These are phyloP conservation scores for Rhodotorula sp. DNA, from an alignment of 1,284 basidiomycete species.

Conservation along the genomic window DNA sequence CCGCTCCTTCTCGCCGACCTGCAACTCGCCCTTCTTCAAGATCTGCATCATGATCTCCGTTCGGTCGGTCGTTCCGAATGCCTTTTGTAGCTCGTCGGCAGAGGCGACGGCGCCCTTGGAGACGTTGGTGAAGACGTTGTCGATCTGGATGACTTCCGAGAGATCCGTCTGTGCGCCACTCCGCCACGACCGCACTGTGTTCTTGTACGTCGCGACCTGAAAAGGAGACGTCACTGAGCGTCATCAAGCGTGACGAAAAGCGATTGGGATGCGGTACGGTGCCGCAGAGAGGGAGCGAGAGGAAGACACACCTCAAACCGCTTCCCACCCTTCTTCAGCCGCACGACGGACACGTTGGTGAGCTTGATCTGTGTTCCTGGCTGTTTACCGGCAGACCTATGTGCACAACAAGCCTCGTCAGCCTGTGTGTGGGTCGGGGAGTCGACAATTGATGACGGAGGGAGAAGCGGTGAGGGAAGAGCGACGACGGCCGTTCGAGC, in stretches of 20 bases:
- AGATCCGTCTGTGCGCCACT: constrained; percentile 90
- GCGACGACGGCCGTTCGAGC: too few relatives aligned
- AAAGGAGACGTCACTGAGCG: not conserved
- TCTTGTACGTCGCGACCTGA: constrained; percentile 90
- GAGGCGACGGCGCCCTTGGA: constrained; percentile 94
- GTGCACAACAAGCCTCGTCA: too few relatives aligned
- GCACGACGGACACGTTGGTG: constrained; percentile 94
- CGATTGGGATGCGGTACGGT: too few relatives aligned
- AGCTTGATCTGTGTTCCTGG: constrained; percentile 89
- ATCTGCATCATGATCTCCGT: constrained; percentile 85
- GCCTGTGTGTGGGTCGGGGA: not conserved
- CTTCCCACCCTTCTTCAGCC: constrained; percentile 94
- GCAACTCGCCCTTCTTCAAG: constrained; percentile 90
- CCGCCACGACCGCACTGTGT: constrained; percentile 96
- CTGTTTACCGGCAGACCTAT: constrained; percentile 58
- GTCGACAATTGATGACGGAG: too few relatives aligned
- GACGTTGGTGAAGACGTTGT: constrained; percentile 93
- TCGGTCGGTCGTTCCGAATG: constrained; percentile 75
- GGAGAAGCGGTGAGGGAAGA: not conserved
- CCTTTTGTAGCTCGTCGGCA: constrained; percentile 82
- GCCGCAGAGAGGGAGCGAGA: not conserved
- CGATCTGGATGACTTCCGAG: constrained; percentile 92
- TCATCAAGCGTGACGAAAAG: too few relatives aligned
- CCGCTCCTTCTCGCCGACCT: constrained; percentile 95
- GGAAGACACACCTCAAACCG: constrained; percentile 77